Evolutionary conservation across 495 filamentous ascomycete genomes (phyloP), one percentile per base, ranked within the genome.

Genomic region (Penicillium alfredii): DNA sequence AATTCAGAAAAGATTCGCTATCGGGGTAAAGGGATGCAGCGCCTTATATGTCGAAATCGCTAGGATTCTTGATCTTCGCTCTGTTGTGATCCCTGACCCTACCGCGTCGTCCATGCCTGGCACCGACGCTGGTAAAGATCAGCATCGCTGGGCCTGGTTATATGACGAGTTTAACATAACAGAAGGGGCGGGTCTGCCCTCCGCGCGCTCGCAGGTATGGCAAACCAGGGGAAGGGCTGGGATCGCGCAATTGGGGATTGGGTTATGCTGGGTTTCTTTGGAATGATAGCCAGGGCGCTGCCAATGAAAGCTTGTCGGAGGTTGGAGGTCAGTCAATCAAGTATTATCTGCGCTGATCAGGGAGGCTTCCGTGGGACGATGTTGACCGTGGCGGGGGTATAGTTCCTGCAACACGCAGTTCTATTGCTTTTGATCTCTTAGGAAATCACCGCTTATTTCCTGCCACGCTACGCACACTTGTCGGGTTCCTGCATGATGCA

Each of bases 221-320:
- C 22, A 35, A 30, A 27, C 30, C 17, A 32, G 24, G 23, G 29
- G 21, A 15, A 25, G 40, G 35, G 32, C 18, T 35, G 33, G 35
- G 32, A 39, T 42, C 39, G 20, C 27, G 18, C 20, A 9, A 14
- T 6, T 15, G 21, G 13, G 10, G 19, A 12, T 14, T 14, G 21
- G 12, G 33, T 41, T 32, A 34, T 19, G 27, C 14, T 34, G 16
- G 22, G 26, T 25, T 14, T 18, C 13, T 42, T 29, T 32, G 53
- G 53, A 56, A 56, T 56, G 53, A 53, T 56, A 42, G 17, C 53
- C 3, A 5, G 8, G 6, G 12, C 34, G 2, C 26, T 45, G 24
- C 42, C 35, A 19, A 12, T 26, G 5, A 23, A 30, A 35, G 32
- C 25, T 35, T 7, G 3, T 38, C 11, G 10, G 29, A 24, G 23